Evolutionary conservation across 257 asterid genomes (phyloP).

Genomic region (Solanum ossicruentum): DNA sequence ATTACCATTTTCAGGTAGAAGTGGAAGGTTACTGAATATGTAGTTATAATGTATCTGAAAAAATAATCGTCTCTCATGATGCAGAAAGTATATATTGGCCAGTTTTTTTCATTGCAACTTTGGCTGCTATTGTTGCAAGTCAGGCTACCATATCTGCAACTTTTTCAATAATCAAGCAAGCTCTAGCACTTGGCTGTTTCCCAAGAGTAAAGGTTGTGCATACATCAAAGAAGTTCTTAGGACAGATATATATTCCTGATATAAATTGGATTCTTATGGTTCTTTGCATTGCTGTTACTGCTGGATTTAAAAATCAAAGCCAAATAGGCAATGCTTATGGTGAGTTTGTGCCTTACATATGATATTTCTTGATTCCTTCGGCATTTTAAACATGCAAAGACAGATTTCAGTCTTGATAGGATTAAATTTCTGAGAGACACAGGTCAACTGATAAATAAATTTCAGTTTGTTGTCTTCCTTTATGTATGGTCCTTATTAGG

Average conservation of each 20-base stretch:
- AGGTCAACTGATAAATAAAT: neutral
- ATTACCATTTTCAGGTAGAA: neutral
- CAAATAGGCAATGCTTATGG: conserved; percentile 98
- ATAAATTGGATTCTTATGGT: conserved; percentile 94
- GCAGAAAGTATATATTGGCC: conserved; percentile 93
- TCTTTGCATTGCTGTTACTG: conserved; percentile 94
- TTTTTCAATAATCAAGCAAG: conserved; percentile 94
- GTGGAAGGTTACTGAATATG: neutral
- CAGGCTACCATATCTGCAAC: conserved; percentile 96
- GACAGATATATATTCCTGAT: conserved; percentile 91
- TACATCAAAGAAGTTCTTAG: conserved; percentile 81
- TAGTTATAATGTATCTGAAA: neutral
- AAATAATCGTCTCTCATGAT: neutral
- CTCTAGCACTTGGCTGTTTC: conserved; percentile 88
- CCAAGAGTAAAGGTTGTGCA: conserved; percentile 97
- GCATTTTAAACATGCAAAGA: neutral
- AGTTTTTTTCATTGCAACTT: conserved; percentile 71
- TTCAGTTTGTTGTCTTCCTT: neutral
- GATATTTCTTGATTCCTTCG: neutral
- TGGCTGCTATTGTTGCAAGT: conserved; percentile 95
- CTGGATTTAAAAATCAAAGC: conserved; percentile 88
- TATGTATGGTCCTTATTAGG: neutral
- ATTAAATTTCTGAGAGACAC: neutral
- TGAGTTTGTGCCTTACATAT: conserved; percentile 10
- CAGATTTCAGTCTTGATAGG: neutral